Percentiles rank a stretch among this genome's conserved stretches.
phyloP scores from a whole-genome alignment of 768 basidiomycete species.

The Boletus sp. region DNA sequence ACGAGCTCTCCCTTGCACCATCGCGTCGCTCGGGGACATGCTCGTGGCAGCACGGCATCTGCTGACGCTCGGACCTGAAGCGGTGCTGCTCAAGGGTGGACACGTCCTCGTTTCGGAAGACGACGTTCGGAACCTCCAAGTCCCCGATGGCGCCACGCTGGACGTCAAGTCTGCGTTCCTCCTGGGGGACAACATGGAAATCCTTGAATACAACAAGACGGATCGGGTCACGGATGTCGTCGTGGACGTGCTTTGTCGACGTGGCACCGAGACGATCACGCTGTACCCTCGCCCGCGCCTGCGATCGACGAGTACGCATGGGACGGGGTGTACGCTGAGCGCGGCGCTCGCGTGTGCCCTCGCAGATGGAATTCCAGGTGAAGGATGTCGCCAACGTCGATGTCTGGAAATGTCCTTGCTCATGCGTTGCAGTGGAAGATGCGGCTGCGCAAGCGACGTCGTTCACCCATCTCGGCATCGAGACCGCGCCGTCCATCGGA shows the following conservation, averaged over 20 bases:
- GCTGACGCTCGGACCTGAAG: conserved; percentile 44
- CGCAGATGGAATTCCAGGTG: conserved; percentile 46
- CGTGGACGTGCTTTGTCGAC: conserved; percentile 60
- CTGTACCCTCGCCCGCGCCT: conserved; percentile 62
- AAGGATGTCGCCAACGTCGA: conserved; percentile 16
- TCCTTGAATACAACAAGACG: conserved; percentile 38
- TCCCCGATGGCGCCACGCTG: conserved; percentile 29
- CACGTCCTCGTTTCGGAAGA: conserved; percentile 52
- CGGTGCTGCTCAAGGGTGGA: conserved; percentile 84
- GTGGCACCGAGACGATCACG: conserved; percentile 33
- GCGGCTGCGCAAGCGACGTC: conserved; percentile 58
- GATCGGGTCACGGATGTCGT: conserved; percentile 40
- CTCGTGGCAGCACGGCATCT: conserved; percentile 52
- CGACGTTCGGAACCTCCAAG: conserved; percentile 42
- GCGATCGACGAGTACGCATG: conserved; percentile 76
- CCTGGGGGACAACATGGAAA: conserved; percentile 59
- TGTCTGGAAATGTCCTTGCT: background rate
- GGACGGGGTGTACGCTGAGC: conserved; percentile 91
- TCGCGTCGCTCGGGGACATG: conserved; percentile 58
- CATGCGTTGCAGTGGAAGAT: conserved; percentile 43
- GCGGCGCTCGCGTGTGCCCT: conserved; percentile 74
- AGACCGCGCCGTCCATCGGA: conserved; percentile 65
- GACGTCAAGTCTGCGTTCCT: conserved; percentile 45
- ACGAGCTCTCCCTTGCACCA: conserved; percentile 27
- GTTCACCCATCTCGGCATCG: conserved; percentile 78